Percentiles rank a stretch among this genome's conserved stretches.
phyloP scores from a whole-genome alignment of 2,329 filamentous ascomycete genomes.

The Colletotrichum sojae region DNA sequence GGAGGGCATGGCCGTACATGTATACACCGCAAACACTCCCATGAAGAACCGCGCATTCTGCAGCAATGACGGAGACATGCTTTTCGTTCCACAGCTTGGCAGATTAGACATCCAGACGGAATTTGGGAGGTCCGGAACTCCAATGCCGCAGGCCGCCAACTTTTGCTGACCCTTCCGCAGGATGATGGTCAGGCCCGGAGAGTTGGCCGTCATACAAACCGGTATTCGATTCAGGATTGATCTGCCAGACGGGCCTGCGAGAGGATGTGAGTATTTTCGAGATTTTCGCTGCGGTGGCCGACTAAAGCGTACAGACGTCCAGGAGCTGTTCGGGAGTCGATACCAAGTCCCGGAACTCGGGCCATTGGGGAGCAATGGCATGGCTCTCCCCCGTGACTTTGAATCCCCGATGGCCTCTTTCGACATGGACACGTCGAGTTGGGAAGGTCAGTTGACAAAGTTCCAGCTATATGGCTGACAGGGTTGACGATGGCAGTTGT shows the following conservation, averaged over 20 bases:
- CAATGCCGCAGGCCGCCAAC: not conserved
- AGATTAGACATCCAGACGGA: conserved; percentile 77
- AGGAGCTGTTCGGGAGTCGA: conserved; percentile 75
- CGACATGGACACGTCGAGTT: conserved; percentile 51
- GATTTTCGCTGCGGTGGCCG: not conserved
- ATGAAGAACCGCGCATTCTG: conserved; percentile 62
- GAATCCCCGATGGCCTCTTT: conserved; percentile 70
- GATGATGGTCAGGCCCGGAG: conserved; percentile 71
- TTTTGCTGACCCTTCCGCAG: conserved; percentile 14
- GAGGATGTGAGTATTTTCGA: conserved; percentile 60
- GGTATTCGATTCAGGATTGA: conserved; percentile 73
- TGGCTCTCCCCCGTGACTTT: conserved; percentile 77
- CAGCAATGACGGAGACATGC: conserved; percentile 74
- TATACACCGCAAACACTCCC: conserved; percentile 61
- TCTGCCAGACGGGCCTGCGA: conserved; percentile 68
- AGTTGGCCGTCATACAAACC: conserved; percentile 75
- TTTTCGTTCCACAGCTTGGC: conserved; percentile 75
- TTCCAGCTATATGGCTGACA: not conserved
- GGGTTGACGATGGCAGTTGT: conserved; percentile 55
- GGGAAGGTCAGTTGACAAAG: conserved; percentile 40
- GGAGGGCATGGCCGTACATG: conserved; percentile 64
- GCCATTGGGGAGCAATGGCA: conserved; percentile 73
- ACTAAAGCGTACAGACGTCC: conserved; percentile 58
- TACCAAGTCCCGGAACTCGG: conserved; percentile 76
- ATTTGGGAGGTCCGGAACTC: conserved; percentile 62